Evolutionary conservation across 1,284 basidiomycete genomes (phyloP).

Genomic region (Austroboletus novae-zelandiae): DNA sequence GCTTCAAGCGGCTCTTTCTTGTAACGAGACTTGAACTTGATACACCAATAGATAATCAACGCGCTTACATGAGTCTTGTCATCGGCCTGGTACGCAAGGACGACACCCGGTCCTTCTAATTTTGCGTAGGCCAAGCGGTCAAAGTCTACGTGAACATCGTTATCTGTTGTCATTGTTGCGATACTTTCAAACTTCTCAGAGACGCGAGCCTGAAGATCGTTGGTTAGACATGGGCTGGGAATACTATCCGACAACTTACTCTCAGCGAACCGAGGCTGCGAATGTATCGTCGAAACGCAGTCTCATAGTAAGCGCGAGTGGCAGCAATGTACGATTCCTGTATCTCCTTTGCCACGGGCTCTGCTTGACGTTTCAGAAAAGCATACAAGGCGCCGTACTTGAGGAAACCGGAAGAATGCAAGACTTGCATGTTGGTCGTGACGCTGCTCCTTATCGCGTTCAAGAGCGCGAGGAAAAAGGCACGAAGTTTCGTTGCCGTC

Average conservation of each 20-base stretch:
- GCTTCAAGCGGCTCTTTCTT: conserved; percentile 85
- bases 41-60: background rate
- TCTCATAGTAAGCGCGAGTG: conserved; percentile 93
- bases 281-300: conserved; percentile 89
- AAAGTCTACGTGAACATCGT: conserved; percentile 43
- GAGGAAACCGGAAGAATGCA: conserved; percentile 86
- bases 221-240: background rate
- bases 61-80: conserved; percentile 75
- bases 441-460: conserved; percentile 82
- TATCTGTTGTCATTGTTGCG: conserved; percentile 40
- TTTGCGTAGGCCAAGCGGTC: conserved; percentile 65
- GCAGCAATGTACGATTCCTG: conserved; percentile 86
- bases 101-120: conserved; percentile 76
- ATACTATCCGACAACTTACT: conserved; percentile 37
- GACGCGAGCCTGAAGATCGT: conserved; percentile 48
- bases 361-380: conserved; percentile 84
- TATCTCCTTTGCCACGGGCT: conserved; percentile 83
- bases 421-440: conserved; percentile 89
- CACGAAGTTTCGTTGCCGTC: conserved; percentile 87
- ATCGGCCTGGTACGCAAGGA: conserved; percentile 84
- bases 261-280: conserved; percentile 79
- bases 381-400: conserved; percentile 84
- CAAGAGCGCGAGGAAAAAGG: conserved; percentile 82
- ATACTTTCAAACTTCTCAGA: conserved; percentile 66
- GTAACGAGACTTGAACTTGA: conserved; percentile 5